These are phyloP conservation scores for Cordyceps tenuipes DNA, from an alignment of 2,329 filamentous ascomycete species.

Conservation along the genomic window DNA sequence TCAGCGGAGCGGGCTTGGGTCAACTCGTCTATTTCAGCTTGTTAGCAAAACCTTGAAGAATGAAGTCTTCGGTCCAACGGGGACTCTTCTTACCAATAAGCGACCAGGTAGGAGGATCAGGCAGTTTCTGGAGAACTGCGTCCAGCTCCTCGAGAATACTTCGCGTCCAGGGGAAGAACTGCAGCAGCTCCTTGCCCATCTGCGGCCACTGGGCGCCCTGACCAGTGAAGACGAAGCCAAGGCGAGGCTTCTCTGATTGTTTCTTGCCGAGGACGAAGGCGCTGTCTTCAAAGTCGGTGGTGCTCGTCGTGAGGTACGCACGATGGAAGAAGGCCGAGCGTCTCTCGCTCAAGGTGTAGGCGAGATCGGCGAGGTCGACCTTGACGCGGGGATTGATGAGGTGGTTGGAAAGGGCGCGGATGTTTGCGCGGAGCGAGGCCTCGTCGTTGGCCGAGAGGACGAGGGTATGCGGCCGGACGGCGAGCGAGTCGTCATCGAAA, in stretches of 20 bases:
- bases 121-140: constrained; percentile 1
- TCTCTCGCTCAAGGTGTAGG: constrained; percentile 22
- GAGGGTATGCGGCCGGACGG: background rate
- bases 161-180: constrained; percentile 6
- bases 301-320: constrained; percentile 16
- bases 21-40: background rate
- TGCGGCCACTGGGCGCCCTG: constrained; percentile 21
- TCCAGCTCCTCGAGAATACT: constrained; percentile 13
- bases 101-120: constrained; percentile 6
- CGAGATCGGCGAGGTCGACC: constrained; percentile 18
- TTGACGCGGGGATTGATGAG: constrained; percentile 20
- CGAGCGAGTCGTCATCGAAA: background rate
- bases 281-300: background rate
- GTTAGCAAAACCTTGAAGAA: background rate
- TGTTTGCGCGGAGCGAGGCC: constrained; percentile 10
- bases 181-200: constrained; percentile 14
- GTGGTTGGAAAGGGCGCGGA: constrained; percentile 15
- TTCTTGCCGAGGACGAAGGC: constrained; percentile 1
- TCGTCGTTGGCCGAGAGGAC: constrained; percentile 15
- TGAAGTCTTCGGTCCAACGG: background rate
- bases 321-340: constrained; percentile 16
- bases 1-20: constrained; percentile 2
- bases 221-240: constrained; percentile 21
- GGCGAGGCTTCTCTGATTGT: background rate
- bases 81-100: background rate